Percentiles rank a stretch among this genome's conserved stretches.
These are phyloP conservation scores for Rosa multiflora DNA, from an alignment of 306 rosid species.

Conservation along the genomic window DNA sequence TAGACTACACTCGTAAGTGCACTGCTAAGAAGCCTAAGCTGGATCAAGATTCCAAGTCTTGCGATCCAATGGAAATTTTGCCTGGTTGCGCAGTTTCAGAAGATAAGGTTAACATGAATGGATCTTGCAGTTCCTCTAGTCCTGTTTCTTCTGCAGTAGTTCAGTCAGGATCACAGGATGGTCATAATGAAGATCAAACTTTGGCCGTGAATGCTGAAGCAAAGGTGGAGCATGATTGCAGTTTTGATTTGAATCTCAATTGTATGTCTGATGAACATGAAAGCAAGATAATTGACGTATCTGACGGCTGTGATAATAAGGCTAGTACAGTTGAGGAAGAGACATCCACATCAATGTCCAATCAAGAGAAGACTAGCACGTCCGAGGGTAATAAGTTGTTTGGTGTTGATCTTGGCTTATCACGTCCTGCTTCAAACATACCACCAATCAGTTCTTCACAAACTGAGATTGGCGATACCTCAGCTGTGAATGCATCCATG, in stretches of 20 bases:
- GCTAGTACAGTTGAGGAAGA: conserved; percentile 37
- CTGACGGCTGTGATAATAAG: conserved; percentile 39
- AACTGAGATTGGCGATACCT: conserved; percentile 20
- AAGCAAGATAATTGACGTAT: conserved; percentile 26
- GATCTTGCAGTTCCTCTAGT: conserved; percentile 43
- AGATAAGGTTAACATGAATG: conserved; percentile 45
- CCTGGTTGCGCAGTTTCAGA: conserved; percentile 36
- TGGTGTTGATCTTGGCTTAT: conserved; percentile 40
- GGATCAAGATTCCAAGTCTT: conserved; percentile 28
- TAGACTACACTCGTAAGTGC: conserved; percentile 25
- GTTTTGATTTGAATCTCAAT: conserved; percentile 59
- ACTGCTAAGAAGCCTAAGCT: conserved; percentile 31
- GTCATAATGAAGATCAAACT: conserved; percentile 37
- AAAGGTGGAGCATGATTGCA: conserved; percentile 38
- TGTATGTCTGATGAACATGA: conserved; percentile 41
- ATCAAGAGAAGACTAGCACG: conserved; percentile 18
- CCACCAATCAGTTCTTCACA: conserved; percentile 17
- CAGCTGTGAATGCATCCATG: conserved; percentile 16
- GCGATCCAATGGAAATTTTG: conserved; percentile 33
- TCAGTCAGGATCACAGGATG: conserved; percentile 55
- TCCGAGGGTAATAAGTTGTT: conserved; percentile 46
- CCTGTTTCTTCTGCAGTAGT: conserved; percentile 58
- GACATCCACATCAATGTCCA: conserved; percentile 13
- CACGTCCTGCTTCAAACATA: conserved; percentile 29
- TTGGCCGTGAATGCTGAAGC: conserved; percentile 29